phyloP scores from a whole-genome alignment of 2,329 filamentous ascomycete genomes.

The Claviceps pazoutovae region DNA sequence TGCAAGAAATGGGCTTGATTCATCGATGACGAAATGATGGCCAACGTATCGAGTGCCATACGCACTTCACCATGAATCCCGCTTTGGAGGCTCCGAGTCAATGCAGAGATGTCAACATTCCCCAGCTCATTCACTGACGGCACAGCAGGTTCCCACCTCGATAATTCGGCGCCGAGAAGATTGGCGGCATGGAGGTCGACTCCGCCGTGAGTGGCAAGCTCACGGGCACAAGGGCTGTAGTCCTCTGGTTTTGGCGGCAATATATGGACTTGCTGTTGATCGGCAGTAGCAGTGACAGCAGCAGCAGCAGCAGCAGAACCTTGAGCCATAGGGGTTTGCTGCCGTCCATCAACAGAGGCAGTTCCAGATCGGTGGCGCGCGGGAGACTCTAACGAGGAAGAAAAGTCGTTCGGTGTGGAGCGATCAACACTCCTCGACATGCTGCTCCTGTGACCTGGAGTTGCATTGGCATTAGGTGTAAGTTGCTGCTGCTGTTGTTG shows the following conservation, averaged over 20 bases:
- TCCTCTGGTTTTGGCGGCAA: constrained; percentile 33
- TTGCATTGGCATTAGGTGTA: constrained; percentile 24
- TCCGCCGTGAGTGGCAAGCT: constrained; percentile 53
- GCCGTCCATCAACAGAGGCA: constrained; percentile 23
- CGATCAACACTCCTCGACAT: constrained; percentile 37
- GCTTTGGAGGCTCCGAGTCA: constrained; percentile 80
- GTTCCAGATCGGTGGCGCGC: constrained; percentile 26
- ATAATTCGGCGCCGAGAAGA: constrained; percentile 52
- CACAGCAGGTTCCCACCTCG: constrained; percentile 56
- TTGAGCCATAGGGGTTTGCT: constrained; percentile 9
- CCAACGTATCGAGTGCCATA: constrained; percentile 72
- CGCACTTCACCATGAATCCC: constrained; percentile 85
- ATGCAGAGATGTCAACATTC: constrained; percentile 75
- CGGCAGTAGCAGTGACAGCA: too few relatives aligned
- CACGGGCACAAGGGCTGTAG: constrained; percentile 40
- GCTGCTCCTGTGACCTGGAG: constrained; percentile 25
- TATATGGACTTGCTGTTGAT: constrained; percentile 20
- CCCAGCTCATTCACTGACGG: constrained; percentile 68
- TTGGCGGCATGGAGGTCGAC: constrained; percentile 52
- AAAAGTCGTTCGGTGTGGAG: constrained; percentile 23
- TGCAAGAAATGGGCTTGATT: constrained; percentile 50
- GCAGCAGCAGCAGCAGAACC: constrained; percentile 8
- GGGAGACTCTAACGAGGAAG: constrained; percentile 28
- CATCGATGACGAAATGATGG: constrained; percentile 49
- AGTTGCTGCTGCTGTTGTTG: not conserved